Base-by-base conservation (phyloP, 202 grass and related monocot genomes). In the Eragrostis tef region DNA sequence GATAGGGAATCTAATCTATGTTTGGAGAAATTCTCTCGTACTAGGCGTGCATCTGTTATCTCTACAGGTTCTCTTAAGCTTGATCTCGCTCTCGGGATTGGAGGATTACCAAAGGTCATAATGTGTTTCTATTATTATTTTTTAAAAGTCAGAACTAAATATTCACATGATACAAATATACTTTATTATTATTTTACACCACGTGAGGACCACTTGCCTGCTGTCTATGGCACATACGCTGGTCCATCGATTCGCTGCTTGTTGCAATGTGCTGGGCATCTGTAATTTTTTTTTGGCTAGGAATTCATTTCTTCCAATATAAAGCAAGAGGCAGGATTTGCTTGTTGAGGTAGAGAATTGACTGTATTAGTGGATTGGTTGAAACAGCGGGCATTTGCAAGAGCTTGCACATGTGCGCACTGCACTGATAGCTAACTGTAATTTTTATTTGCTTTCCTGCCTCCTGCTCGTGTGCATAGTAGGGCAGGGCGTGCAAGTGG, bases 31-130 rank as follows among this genome's bases (percentile, higher is more conserved):
- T 94, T 98, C 87, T 94, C 75, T 68, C 67, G 52, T 53, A 81
- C 82, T 67, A 89, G 92, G 48, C 73, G 59, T 34, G 78, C 86
- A 43, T 86, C 88, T 49, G 90, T 93, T 7, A 77, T 98, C 71
- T 86, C 92, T 50, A 93, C 92, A 20, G 95, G 95, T 54, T 94
- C 95, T 85, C 76, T 98, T 52, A 98, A 98, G 84, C 92, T 94
- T 74, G 95, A 98, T 79, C 75, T 91, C 13, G 87, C 95, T 80
- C 92, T 98, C 20, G 83, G 95, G 9, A 87, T 94, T 87, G 90
- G 92, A 82, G 95, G 92, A 62, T 77, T 98, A 76, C 95, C 95
- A 52, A 98, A 94, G 95, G 95, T 98, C 51, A 36, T 73, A 80
- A 49, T 74, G 9, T 42, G 29, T 65, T 82, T 60, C 34, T 71